Evolutionary conservation across 805 yeast genomes (phyloP), one percentile per base, ranked within the genome.

Genomic region (Schizosaccharomyces lindneri): DNA sequence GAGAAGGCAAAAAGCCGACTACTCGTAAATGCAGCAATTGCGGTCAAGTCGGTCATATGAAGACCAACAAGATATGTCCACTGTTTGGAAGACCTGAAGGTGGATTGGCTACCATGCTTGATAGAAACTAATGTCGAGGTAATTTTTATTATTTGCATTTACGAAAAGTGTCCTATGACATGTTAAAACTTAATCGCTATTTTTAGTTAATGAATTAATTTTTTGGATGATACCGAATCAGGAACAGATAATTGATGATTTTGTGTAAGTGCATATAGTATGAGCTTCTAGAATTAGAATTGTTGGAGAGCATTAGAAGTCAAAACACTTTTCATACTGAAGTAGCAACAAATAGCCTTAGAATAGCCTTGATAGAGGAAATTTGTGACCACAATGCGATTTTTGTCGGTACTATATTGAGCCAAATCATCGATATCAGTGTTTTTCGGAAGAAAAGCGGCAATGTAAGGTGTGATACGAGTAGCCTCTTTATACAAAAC

Each of bases 21-120:
- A 55, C 62, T 13, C 76, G 98, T 70, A 81, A 87, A 68, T 90
- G 98, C 73, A 89, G 94, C 2, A 84, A 93, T 0, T 90, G 98
- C 76, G 97, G 97, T 27, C 93, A 90, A 13, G 78, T 85, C 65
- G 98, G 97, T 0, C 98, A 90, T 70, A 90, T 90, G 64, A 79
- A 93, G 70, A 90, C 98, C 2, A 88, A 87, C 70, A 84, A 84
- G 68, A 75, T 90, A 1, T 90, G 98, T 73, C 98, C 97, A 17
- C 77, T 88, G 79, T 90, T 85, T 69, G 80, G 79, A 64, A 81
- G 79, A 63, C 67, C 68, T 55, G 69, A 57, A 57, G 43, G 48
- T 19, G 60, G 60, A 17, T 36, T 57, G 57, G 57, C 57, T 51
- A 51, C 36, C n/a, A 51, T 51, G 57, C 57, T 51, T 29, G 57